Percentiles rank a stretch among this genome's conserved stretches.
Evolutionary conservation across 768 basidiomycete genomes (phyloP).

Genomic region (Suillus cothurnatus): DNA sequence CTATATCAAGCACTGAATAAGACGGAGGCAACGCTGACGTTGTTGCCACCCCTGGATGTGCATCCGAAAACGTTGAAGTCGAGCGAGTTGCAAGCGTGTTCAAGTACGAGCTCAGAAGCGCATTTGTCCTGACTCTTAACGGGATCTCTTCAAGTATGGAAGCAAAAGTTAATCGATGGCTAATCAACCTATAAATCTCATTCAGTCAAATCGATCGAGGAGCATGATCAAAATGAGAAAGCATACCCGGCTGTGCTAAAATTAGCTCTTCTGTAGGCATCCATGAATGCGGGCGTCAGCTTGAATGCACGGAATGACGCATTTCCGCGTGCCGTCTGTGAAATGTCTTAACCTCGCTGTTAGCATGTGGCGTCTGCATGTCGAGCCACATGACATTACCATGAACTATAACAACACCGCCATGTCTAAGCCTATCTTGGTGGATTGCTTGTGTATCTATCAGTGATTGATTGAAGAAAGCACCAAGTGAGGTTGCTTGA

Average conservation of each 20-base stretch:
- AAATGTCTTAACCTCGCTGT: slow-evolving; percentile 56
- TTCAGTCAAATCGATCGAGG: slow-evolving; percentile 9
- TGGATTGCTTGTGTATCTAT: slow-evolving; percentile 85
- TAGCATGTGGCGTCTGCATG: slow-evolving; percentile 4
- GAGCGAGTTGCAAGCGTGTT: slow-evolving; percentile 54
- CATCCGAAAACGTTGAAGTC: slow-evolving; percentile 40
- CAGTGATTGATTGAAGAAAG: slow-evolving; percentile 80
- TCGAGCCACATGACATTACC: slow-evolving; percentile 44
- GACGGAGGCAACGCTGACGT: slow-evolving; percentile 55
- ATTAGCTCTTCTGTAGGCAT: slow-evolving; percentile 78
- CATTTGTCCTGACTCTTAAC: slow-evolving; percentile 79
- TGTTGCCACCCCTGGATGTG: slow-evolving; percentile 40
- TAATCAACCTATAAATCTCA: slow-evolving; percentile 59
- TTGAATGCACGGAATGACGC: slow-evolving; percentile 89
- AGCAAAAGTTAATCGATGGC: slow-evolving; percentile 81
- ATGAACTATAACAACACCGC: slow-evolving; percentile 83
- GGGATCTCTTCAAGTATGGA: slow-evolving; percentile 87
- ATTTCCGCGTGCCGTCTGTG: slow-evolving; percentile 79
- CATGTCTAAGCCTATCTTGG: slow-evolving; percentile 83
- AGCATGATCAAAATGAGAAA: slow-evolving; percentile 1
- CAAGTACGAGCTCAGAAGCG: slow-evolving; percentile 80
- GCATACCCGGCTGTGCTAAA: slow-evolving; percentile 84
- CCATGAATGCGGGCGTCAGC: slow-evolving; percentile 77
- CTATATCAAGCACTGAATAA: slow-evolving; percentile 71
- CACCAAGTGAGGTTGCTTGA: slow-evolving; percentile 83